A percentile compares a stretch with the other conserved stretches of the same genome.
Conservation (phyloP, 108 stramenopile genomes). For the Craspedostauros australis region DNA sequence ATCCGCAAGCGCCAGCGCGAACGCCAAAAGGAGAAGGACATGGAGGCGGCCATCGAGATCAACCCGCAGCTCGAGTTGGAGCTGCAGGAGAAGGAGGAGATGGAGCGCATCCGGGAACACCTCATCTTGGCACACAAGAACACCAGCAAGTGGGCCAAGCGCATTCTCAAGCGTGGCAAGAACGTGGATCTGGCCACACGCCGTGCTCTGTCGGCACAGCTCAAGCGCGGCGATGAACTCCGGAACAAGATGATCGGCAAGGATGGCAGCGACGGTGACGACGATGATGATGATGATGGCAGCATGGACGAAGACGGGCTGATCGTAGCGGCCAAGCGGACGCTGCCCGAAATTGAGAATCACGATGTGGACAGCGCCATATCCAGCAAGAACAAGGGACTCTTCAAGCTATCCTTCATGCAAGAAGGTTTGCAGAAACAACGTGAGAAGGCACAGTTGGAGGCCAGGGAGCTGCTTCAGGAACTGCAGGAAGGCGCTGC, state of each 20-base stretch:
- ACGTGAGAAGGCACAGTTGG: constrained; percentile 74
- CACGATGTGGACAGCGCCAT: too few species aligned
- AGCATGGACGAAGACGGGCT: too few species aligned
- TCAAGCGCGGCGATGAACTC: constrained; percentile 82
- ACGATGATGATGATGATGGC: too few species aligned
- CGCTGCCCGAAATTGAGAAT: too few species aligned
- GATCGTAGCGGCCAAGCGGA: too few species aligned
- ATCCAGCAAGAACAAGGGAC: constrained; percentile 70
- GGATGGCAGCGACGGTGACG: constrained; percentile 25
- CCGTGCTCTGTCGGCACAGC: constrained; percentile 80
- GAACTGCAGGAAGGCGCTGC: constrained; percentile 95
- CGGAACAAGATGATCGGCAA: constrained; percentile 69
- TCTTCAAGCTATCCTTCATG: constrained; percentile 94
- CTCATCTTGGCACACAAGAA: constrained; percentile 96
- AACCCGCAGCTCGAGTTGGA: constrained; percentile 66
- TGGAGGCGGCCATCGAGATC: constrained; percentile 54
- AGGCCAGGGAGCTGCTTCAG: constrained; percentile 71
- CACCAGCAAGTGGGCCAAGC: constrained; percentile 96
- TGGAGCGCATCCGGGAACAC: constrained; percentile 91
- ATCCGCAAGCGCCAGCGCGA: constrained; percentile 87
- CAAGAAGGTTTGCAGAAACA: constrained; percentile 82
- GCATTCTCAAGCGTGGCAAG: constrained; percentile 75
- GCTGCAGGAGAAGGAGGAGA: constrained; percentile 85
- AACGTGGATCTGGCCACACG: constrained; percentile 82
- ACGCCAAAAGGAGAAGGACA: constrained; percentile 67